Base-by-base conservation (phyloP, 345 rosid genomes). In the Ricinus communis region DNA sequence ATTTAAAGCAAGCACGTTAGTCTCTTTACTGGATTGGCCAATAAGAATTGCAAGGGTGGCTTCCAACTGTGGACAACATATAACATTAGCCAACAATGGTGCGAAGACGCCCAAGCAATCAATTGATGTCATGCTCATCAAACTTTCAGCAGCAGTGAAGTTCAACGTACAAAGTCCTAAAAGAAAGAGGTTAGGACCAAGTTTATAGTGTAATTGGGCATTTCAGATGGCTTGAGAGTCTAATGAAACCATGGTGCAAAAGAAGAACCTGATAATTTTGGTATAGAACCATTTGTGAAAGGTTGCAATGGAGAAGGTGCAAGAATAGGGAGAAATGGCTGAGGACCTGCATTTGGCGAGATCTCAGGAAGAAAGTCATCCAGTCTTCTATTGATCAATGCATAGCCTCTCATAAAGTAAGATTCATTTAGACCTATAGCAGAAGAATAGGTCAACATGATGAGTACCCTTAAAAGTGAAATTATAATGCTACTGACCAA, bases 21-120 rank as follows among this genome's bases (percentile, higher is more conserved):
- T 88, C 24, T 76, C 77, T 82, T 86, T 83, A 67, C 99, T 95
- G 38, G 88, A 89, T 72, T 85, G 87, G 16, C 97, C 99, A 18
- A 92, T 83, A 45, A 90, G 90, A 50, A 95, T 92, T 28, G 86
- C 71, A 38, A 95, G 80, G 4, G 93, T 84, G 40, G 97, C 99
- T 65, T 85, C 88, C 24, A 92, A 70, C 84, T 95, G 99, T 12
- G 99, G 99, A 80, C 99, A 95, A 73, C 99, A 95, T 80, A 92
- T 88, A 60, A 92, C 97, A 60, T 95, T 89, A 15, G 99, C 97
- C 73, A 92, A 75, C 71, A 88, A 71, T 2, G 97, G 93, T 49
- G 99, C 99, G 51, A 95, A 90, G 58, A 82, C 76, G 16, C 84
- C 80, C 79, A 77, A 88, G 80, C 99, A 95, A 76, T 95, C 96